These are phyloP conservation scores for Tylopilus felleus DNA, from an alignment of 768 basidiomycete genomes.

Conservation along the genomic window DNA sequence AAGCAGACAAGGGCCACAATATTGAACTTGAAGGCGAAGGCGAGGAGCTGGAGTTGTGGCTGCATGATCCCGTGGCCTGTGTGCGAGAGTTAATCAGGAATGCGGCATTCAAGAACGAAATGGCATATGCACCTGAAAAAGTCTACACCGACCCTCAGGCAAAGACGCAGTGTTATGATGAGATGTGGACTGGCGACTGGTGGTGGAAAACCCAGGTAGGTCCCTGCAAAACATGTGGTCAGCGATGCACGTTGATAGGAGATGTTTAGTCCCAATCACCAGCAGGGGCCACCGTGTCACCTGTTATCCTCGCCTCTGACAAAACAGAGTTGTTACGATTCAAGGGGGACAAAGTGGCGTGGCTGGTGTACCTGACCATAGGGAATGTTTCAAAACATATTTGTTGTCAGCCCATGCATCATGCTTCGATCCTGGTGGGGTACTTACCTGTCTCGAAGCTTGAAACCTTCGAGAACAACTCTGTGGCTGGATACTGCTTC, in stretches of 20 bases:
- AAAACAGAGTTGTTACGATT: background rate
- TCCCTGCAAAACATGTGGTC: background rate
- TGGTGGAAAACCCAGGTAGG: background rate
- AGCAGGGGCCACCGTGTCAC: background rate
- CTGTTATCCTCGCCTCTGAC: background rate
- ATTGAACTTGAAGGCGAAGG: background rate
- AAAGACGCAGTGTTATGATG: background rate
- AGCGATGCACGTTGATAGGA: too few species aligned
- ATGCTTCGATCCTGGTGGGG: background rate
- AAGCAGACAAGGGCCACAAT: too few species aligned
- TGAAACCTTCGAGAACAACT: background rate
- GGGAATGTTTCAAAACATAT: background rate
- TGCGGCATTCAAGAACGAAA: background rate
- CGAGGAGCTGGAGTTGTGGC: background rate
- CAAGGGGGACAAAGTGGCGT: background rate
- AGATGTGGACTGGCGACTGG: background rate
- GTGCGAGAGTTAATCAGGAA: background rate
- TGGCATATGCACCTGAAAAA: background rate
- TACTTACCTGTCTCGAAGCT: constrained; percentile 4
- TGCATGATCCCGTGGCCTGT: background rate
- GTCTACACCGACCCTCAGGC: background rate
- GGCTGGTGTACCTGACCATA: constrained; percentile 6
- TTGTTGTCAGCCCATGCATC: background rate
- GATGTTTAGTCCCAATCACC: too few species aligned
- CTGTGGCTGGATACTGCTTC: background rate